Evolutionary conservation across 2,329 filamentous ascomycete species (phyloP), one percentile per base, ranked within the genome.

Genomic region (Cercospora janseana): DNA sequence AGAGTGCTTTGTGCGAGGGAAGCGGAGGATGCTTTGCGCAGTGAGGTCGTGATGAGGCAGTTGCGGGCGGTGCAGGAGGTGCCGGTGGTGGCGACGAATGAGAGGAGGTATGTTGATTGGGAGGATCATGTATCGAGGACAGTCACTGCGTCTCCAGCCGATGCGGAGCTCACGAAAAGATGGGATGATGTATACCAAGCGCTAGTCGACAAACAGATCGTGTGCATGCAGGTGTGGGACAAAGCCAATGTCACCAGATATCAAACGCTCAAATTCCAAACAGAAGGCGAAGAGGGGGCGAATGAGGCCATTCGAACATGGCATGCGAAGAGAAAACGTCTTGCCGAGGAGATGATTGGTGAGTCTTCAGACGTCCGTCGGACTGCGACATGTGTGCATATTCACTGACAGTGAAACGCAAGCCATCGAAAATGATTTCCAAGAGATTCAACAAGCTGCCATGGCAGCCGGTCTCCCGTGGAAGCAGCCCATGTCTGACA

Each of bases 401-500:
- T 18, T 35, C 4, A 12, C 13, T 10, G 32, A 8, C 10, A 35
- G 32, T 4, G 15, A 16, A n/a, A 37, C 10, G 13, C 9, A 10
- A 7, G 16, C 16, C 34, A 37, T 21, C 21, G 34, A 37, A 37
- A 13, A 12, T 10, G 12, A 37, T 9, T 37, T 23, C 34, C 21
- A 23, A 21, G 12, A 10, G 6, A 37, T 37, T 6, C 18, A 37
- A n/a, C 18, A 23, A 10, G 34, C 21, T 21, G 18, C 34, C 6
- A 37, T 37, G 34, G 24, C n/a, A n/a, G 34, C 34, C 16, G 34
- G 34, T n/a, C 34, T 37, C 8, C n/a, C n/a, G n/a, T n/a, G n/a
- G 16, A n/a, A 6, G 18, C 34, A 12, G 16, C 15, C 5, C 12
- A 13, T 18, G 3, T 6, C 16, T 7, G 34, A 37, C 18, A 37